Base-by-base conservation (phyloP, 345 rosid species). In the Boechera divaricarpa region DNA sequence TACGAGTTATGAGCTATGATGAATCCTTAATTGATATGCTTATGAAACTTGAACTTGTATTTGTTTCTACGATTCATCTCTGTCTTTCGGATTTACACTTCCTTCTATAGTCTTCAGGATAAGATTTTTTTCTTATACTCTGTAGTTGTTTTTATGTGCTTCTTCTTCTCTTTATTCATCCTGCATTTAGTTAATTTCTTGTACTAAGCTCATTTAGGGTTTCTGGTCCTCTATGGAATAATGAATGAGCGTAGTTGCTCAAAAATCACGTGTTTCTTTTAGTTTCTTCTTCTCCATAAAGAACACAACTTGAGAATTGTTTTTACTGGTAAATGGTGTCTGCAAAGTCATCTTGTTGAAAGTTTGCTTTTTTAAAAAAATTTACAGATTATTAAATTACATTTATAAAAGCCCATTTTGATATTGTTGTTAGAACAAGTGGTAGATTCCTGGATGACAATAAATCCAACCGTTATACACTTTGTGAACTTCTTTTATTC, bases 401-500 rank as follows among this genome's bases (percentile, higher is more conserved):
- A 38, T 39, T 39, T 39, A 39, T 39, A 39, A 9, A 35, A 39
- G 0, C 11, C 42, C 42, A 9, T 39, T 10, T 39, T 39, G 42
- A 39, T 39, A 10, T 2, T 39, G 42, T 39, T 39, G 42, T 39
- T 39, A 2, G 4, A 39, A 9, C 11, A 39, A 7, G 10, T 39
- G 11, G 42, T 39, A 39, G 3, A 38, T 38, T 39, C 12, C 42
- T 39, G 4, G 42, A 39, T 39, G 42, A 39, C 8, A 0, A 36
- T 16, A 60, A 41, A 21, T 45, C 33, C 48, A 32, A 10, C 7
- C 5, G 70, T 32, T 66, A 16, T 38, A 26, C 62, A 15, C 74
- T 29, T 69, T 70, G 5, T 70, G 55, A 57, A 33, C 74, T 44
- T 70, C 45, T 18, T 10, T 8, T 53, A 13, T 8, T 69, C 6